These are phyloP conservation scores for Filobasidium wieringae DNA, from an alignment of 768 basidiomycete species.

Conservation along the genomic window DNA sequence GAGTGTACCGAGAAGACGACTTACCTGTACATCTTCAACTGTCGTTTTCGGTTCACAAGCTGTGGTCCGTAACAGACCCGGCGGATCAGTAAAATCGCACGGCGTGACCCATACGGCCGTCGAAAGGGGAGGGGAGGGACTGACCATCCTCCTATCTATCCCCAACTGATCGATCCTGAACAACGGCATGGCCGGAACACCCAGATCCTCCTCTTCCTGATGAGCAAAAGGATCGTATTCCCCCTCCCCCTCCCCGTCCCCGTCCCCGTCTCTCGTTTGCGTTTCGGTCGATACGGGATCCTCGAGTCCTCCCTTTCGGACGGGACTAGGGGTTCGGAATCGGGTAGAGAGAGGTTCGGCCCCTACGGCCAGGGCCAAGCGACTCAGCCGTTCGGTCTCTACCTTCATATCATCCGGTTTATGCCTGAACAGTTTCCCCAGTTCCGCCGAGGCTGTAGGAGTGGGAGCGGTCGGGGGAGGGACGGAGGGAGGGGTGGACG, in stretches of 20 bases:
- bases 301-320: background rate
- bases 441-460: background rate
- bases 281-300: slow-evolving; percentile 2
- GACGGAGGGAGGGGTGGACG: background rate
- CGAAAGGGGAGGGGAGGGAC: slow-evolving; percentile 5
- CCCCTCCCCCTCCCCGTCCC: background rate
- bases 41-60: slow-evolving; percentile 83
- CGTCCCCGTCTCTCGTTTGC: slow-evolving; percentile 6
- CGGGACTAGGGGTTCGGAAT: slow-evolving; percentile 10
- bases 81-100: background rate
- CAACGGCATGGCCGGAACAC: slow-evolving; percentile 47
- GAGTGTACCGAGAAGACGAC: background rate
- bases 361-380: background rate
- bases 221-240: background rate
- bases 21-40: slow-evolving; percentile 84
- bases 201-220: slow-evolving; percentile 9
- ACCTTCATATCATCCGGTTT: background rate
- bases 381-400: background rate
- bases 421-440: background rate
- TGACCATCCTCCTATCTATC: slow-evolving; percentile 64
- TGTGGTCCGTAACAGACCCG: background rate
- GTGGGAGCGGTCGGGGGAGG: background rate
- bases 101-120: background rate
- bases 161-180: slow-evolving; percentile 77
- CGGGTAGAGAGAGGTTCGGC: slow-evolving; percentile 9